These are phyloP conservation scores for Mucor racemosus DNA, from an alignment of 371 early-diverging fungal genomes.

Conservation along the genomic window DNA sequence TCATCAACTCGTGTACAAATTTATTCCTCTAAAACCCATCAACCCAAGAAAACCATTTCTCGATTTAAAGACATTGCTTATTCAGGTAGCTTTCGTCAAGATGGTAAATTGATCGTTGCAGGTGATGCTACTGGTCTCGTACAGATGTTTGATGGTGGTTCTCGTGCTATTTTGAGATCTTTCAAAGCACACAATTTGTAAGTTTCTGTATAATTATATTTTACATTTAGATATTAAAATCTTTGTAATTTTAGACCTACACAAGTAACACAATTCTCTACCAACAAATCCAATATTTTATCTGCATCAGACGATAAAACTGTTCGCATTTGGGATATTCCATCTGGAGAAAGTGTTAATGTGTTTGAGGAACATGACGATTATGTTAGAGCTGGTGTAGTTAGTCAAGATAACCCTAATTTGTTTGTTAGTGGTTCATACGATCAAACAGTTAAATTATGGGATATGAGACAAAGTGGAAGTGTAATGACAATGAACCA, in stretches of 20 bases:
- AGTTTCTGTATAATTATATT: conserved; percentile 16
- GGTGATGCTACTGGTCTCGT: conserved; percentile 91
- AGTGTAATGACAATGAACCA: conserved; percentile 85
- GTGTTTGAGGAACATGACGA: conserved; percentile 88
- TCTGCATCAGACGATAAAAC: conserved; percentile 92
- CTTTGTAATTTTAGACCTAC: conserved; percentile 64
- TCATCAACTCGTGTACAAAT: conserved; percentile 91
- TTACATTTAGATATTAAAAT: background rate
- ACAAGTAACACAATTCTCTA: conserved; percentile 80
- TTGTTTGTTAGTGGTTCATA: conserved; percentile 90
- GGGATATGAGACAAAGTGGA: conserved; percentile 81
- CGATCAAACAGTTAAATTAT: conserved; percentile 92
- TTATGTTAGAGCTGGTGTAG: conserved; percentile 82
- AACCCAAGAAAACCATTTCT: conserved; percentile 83
- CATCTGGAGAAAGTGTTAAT: conserved; percentile 74
- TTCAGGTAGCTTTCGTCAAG: conserved; percentile 79
- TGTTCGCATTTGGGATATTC: conserved; percentile 92
- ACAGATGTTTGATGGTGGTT: conserved; percentile 80
- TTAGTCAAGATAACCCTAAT: conserved; percentile 79
- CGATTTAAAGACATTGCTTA: conserved; percentile 91
- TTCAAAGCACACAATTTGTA: conserved; percentile 85
- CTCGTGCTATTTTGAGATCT: conserved; percentile 87
- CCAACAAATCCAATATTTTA: conserved; percentile 79
- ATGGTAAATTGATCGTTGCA: conserved; percentile 91
- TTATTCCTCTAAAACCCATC: conserved; percentile 82